Base-by-base conservation (phyloP, 164 flowering plant genomes). In the Warburgia ugandensis region DNA sequence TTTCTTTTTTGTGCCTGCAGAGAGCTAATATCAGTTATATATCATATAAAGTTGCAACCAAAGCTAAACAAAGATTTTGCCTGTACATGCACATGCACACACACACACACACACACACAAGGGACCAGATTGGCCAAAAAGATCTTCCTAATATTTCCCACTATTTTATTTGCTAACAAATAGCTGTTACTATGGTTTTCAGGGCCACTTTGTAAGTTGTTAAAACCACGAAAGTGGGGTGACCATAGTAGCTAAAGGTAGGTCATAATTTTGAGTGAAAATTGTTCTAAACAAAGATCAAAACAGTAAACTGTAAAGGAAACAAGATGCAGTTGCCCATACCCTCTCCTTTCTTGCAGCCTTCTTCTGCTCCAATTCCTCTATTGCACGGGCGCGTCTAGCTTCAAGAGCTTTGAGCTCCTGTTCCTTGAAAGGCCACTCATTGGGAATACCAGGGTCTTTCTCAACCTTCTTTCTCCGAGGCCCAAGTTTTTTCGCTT, bases 401-500 rank as follows among this genome's bases (percentile, higher is more conserved):
- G 61, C 84, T 68, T 94, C 97, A 3, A 94, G 86, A 19, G 89
- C 86, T 69, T 80, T 86, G 52, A 94, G 90, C 77, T 94, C 96
- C 60, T 88, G 86, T 46, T 92, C 99, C 83, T 84, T 86, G 58
- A 89, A 86, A 7, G 97, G 97, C 96, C 97, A 89, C 22, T 88
- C 95, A 62, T 89, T 89, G 33, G 95, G 94, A 50, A 89, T 89
- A 13, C 97, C 99, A 0, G 96, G 97, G 52, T 86, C 97, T 71
- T 94, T 94, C 77, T 92, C 97, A 10, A 77, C 84, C 72, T 77
- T 84, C 4, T 39, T 52, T 62, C 65, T 79, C 11, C 57, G 49
- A 4, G 64, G 5, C 0, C 79, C 83, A 12, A 73, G 73, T 70
- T 86, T 94, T 77, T 89, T 94, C 0, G 96, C 99, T 39, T 89